Evolutionary conservation across 129 eudicot species (phyloP), one percentile per base, ranked within the genome.

Genomic region (Gnaphalium uliginosum): DNA sequence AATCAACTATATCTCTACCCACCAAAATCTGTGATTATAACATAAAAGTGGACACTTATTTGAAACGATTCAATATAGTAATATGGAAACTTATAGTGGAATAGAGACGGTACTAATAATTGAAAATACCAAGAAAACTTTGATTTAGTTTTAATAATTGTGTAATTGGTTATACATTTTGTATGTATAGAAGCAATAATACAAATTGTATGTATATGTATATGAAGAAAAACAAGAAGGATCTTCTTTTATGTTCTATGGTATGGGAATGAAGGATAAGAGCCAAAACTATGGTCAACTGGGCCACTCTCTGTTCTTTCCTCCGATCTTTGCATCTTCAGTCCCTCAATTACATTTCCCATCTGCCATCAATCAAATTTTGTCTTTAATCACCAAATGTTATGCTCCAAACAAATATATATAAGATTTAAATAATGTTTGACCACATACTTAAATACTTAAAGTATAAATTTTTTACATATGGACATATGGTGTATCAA

Each of bases 201-300:
- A 79, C 79, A 79, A 30, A 43, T 57, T 54, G 78, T 65, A 56
- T 78, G 82, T 78, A 70, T 71, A 21, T 61, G 25, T 72, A 30
- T 54, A 71, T 54, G 11, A 19, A 35, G 23, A 39, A 71, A 46
- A 41, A 79, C 79, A 66, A 73, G 66, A 66, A 15, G 74, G 83
- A 74, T 73, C 70, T 79, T 81, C 33, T 71, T 76, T 61, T 68
- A 87, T 73, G 77, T 79, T 57, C 75, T 83, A 54, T 72, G 86
- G 83, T 78, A 79, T 67, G 96, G 93, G 81, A 81, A 70, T 24
- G 87, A 75, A 64, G 87, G 89, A 80, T 74, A 84, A 72, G 84
- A 69, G 72, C 90, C 96, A 85, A 89, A 92, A 81, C 67, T 86
- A 77, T 22, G 81, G 88, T 88, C 94, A 81, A 88, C 76, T 43